phyloP scores from a whole-genome alignment of 225 moss, liverwort and hornwort genomes.

The Physcomitrium patens region DNA sequence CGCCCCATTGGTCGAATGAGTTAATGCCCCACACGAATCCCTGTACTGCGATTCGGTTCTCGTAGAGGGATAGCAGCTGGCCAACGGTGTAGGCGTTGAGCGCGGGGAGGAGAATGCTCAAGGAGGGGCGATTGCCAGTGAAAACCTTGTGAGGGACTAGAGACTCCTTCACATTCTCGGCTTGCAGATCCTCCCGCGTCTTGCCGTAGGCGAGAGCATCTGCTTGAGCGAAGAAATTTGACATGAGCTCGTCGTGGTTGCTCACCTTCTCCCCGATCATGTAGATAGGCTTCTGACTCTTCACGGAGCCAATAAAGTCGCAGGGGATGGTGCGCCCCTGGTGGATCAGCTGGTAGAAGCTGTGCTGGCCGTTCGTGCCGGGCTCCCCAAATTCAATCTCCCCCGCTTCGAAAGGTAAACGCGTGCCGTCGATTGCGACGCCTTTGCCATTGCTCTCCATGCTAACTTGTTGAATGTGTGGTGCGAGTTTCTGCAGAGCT shows the following conservation, averaged over 20 bases:
- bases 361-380: conserved; percentile 97
- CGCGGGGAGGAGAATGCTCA: conserved; percentile 88
- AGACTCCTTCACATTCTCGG: conserved; percentile 62
- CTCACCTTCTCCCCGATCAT: conserved; percentile 91
- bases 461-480: conserved; percentile 97
- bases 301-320: conserved; percentile 93
- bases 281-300: conserved; percentile 93
- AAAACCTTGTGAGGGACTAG: conserved; percentile 95
- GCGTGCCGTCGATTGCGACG: conserved; percentile 82
- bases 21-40: conserved; percentile 99
- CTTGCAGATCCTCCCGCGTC: conserved; percentile 68
- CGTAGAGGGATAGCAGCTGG: conserved; percentile 81
- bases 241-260: conserved; percentile 99
- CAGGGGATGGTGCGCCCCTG: conserved; percentile 96
- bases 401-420: conserved; percentile 69
- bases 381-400: conserved; percentile 99
- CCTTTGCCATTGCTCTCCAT: conserved; percentile 99
- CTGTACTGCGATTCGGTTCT: conserved; percentile 90
- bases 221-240: conserved; percentile 97
- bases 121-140: conserved; percentile 89
- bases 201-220: conserved; percentile 97
- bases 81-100: conserved; percentile 77
- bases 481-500: conserved; percentile 91
- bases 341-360: conserved; percentile 98
- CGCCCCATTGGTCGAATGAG: conserved; percentile 99